Base-by-base conservation (phyloP, 192 early-diverging fungal genomes). In the Backusella psychrophila region DNA sequence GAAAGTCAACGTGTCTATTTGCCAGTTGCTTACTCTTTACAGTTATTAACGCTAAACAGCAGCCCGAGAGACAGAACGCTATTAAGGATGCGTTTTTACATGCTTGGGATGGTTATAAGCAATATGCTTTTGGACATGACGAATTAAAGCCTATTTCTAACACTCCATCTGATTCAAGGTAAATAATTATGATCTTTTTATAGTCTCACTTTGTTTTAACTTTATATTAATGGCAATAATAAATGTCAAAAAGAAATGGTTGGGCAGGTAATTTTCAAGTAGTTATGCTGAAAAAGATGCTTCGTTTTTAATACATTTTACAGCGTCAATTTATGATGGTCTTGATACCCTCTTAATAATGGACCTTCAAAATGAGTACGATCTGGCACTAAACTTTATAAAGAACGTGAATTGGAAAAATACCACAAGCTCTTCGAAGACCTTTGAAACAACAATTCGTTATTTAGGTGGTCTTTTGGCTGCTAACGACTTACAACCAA, bases 301-400 rank as follows among this genome's bases (percentile, higher is more conserved):
- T 26, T 14, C 17, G 33, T 19, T 31, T 71, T 49, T 15, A 31
- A 26, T 34, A 4, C 19, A 19, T 31, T 66, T 29, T 34, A 34
- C 17, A 80, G 87, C 87, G 17, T 94, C 94, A 6, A 91, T 96
- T 38, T 83, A 96, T 77, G 96, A 98, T 77, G 82, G 92, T 23
- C 85, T 98, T 21, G 96, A 98, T 73, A 97, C 96, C 1, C 84
- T 96, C 41, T 85, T 91, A 56, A 91, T 98, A 66, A 94, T 96
- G 94, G 91, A 85, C 33, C 85, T 98, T 12, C 68, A 73, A 17
- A 59, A 69, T 17, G 76, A 74, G 34, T 81, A 77, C 34, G 15
- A 26, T 12, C 31, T 36, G 6, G 71, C 76, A 26, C 19, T 39
- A 7, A 34, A 23, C 5, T 69, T 72, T 74, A 67, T 81, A 33